These are phyloP conservation scores for Suillus clintonianus DNA, from an alignment of 768 basidiomycete species.

Conservation along the genomic window DNA sequence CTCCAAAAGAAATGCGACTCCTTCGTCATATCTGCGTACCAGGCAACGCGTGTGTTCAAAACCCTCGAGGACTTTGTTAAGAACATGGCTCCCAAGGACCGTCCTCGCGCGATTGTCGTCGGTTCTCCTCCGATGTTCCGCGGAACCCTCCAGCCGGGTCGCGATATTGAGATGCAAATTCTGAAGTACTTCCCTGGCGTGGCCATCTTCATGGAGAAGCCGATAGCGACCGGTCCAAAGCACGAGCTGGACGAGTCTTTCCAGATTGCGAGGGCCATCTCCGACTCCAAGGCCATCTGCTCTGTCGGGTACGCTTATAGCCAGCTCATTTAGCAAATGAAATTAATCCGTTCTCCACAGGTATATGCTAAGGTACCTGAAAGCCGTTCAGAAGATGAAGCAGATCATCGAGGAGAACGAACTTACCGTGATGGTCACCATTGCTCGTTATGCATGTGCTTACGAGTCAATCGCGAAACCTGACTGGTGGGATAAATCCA, in stretches of 20 bases:
- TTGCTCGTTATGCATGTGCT: slow-evolving; percentile 91
- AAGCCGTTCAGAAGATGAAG: slow-evolving; percentile 96
- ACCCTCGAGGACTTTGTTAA: slow-evolving; percentile 84
- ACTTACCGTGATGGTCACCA: slow-evolving; percentile 93
- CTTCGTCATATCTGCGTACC: slow-evolving; percentile 92
- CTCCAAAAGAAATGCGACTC: slow-evolving; percentile 90
- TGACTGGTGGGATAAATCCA: slow-evolving; percentile 95
- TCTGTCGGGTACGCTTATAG: slow-evolving; percentile 75
- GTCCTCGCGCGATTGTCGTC: slow-evolving; percentile 82
- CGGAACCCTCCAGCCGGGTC: slow-evolving; percentile 70
- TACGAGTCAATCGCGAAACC: slow-evolving; percentile 79
- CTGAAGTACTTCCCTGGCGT: slow-evolving; percentile 86
- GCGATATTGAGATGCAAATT: slow-evolving; percentile 87
- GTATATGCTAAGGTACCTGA: slow-evolving; percentile 93
- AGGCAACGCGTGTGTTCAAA: slow-evolving; percentile 82
- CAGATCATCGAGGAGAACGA: slow-evolving; percentile 92
- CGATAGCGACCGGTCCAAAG: slow-evolving; percentile 78
- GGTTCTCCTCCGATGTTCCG: slow-evolving; percentile 95
- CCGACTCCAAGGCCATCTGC: slow-evolving; percentile 72
- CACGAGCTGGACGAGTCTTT: slow-evolving; percentile 69
- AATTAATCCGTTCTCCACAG: slow-evolving; percentile 35
- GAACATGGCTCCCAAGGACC: slow-evolving; percentile 61
- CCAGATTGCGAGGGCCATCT: slow-evolving; percentile 70
- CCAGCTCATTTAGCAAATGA: background rate
- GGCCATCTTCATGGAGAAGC: slow-evolving; percentile 92